These are phyloP conservation scores for Phytophthora meadii DNA, from an alignment of 352 stramenopile species.

Conservation along the genomic window DNA sequence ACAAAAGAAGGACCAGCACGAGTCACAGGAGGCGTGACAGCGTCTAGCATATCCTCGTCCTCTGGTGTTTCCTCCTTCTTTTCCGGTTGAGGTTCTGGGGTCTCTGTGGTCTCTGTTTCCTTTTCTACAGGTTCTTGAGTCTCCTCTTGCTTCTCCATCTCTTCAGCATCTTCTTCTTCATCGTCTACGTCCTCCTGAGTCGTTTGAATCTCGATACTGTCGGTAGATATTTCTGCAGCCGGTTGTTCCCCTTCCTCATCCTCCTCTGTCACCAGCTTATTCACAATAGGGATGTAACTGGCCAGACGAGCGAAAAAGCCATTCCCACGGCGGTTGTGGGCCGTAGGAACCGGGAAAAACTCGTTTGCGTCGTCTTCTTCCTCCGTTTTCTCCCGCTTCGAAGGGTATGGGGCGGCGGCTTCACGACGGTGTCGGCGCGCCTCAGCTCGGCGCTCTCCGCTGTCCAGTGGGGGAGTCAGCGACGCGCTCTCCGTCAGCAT, in stretches of 20 bases:
- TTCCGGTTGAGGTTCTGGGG: conserved; percentile 19
- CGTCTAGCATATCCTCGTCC: conserved; percentile 32
- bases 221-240: conserved; percentile 12
- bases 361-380: conserved; percentile 26
- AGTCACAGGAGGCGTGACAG: conserved; percentile 14
- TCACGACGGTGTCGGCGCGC: conserved; percentile 46
- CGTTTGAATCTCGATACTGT: conserved; percentile 22
- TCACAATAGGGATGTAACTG: conserved; percentile 72
- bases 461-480: conserved; percentile 25
- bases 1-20: conserved; percentile 26
- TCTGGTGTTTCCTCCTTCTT: conserved; percentile 25
- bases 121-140: conserved; percentile 11
- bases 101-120: not conserved
- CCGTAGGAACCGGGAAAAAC: conserved; percentile 13
- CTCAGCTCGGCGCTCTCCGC: conserved; percentile 26
- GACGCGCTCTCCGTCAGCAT: conserved; percentile 46
- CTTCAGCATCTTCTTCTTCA: conserved; percentile 20
- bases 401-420: conserved; percentile 45
- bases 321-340: conserved; percentile 11
- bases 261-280: conserved; percentile 55
- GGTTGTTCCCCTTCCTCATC: conserved; percentile 34
- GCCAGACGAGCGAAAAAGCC: conserved; percentile 66
- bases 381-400: conserved; percentile 21
- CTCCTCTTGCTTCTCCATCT: conserved; percentile 16
- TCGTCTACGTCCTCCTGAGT: conserved; percentile 41